Evolutionary conservation across 2,329 filamentous ascomycete species (phyloP).

Genomic region (Colletotrichum camelliae): DNA sequence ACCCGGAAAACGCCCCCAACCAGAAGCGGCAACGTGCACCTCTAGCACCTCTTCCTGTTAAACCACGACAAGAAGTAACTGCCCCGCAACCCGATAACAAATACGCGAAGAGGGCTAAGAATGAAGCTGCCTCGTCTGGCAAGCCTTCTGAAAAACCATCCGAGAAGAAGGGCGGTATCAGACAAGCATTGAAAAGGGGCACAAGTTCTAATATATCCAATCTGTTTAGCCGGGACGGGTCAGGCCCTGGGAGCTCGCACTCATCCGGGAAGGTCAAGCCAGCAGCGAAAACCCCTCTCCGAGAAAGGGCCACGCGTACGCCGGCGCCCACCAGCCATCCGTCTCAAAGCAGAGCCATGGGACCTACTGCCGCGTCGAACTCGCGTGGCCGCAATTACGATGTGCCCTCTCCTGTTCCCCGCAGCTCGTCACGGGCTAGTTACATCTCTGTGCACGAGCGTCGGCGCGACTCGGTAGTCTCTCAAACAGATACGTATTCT

Average conservation of each 20-base stretch:
- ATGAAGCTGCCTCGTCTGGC: conserved; percentile 26
- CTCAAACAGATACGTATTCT: conserved; percentile 61
- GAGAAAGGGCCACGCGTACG: not conserved
- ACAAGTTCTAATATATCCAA: conserved; percentile 51
- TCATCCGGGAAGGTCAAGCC: conserved; percentile 25
- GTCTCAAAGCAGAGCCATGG: conserved; percentile 14
- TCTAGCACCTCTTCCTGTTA: conserved; percentile 24
- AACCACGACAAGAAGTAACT: conserved; percentile 21
- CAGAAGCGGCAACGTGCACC: conserved; percentile 52
- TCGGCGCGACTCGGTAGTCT: conserved; percentile 59
- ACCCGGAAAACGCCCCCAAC: conserved; percentile 45
- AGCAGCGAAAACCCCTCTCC: conserved; percentile 21
- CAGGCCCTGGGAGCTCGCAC: conserved; percentile 15
- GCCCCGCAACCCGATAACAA: conserved; percentile 29
- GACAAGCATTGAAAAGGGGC: conserved; percentile 57
- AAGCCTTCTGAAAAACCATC: conserved; percentile 25
- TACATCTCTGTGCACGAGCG: conserved; percentile 57
- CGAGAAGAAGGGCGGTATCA: conserved; percentile 54
- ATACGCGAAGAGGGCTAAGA: conserved; percentile 33
- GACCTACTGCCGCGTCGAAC: conserved; percentile 19
- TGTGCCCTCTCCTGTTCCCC: conserved; percentile 30
- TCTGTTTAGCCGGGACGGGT: conserved; percentile 54
- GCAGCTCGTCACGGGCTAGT: conserved; percentile 51
- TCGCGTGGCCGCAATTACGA: conserved; percentile 22
- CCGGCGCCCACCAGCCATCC: not conserved